Conservation (phyloP, 163 green algal genomes). For the Picocystis sp. region DNA sequence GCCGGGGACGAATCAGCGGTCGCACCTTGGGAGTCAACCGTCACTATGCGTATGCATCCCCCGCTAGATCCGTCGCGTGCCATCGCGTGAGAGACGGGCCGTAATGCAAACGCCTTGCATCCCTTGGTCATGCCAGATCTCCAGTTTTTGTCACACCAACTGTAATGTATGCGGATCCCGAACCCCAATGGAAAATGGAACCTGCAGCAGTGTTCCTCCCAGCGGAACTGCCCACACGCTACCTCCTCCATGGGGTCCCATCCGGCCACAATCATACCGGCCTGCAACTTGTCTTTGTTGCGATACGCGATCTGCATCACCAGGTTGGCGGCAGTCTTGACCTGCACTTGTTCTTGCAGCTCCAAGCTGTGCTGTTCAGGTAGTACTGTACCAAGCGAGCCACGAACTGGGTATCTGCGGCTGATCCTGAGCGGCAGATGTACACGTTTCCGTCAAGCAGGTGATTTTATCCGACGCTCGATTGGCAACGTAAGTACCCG, state of each 20-base stretch:
- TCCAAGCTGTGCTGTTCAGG: conserved; percentile 26
- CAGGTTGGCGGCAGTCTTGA: conserved; percentile 26
- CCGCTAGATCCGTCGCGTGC: conserved; percentile 64
- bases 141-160: conserved; percentile 46
- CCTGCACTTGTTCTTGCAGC: conserved; percentile 2
- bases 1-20: not conserved
- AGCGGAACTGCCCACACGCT: conserved; percentile 55
- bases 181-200: conserved; percentile 55
- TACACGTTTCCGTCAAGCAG: conserved; percentile 60
- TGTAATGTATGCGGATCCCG: conserved; percentile 58
- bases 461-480: conserved; percentile 89
- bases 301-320: conserved; percentile 42
- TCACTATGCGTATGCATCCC: conserved; percentile 69
- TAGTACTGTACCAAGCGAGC: conserved; percentile 23
- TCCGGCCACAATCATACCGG: conserved; percentile 68
- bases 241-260: conserved; percentile 49
- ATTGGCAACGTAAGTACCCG: conserved; percentile 86
- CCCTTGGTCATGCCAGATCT: conserved; percentile 61
- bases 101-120: conserved; percentile 33
- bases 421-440: conserved; percentile 19
- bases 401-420: conserved; percentile 25
- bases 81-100: conserved; percentile 77
- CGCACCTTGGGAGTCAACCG: not conserved
- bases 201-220: conserved; percentile 52
- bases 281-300: conserved; percentile 51